Evolutionary conservation across 225 moss, liverwort and hornwort species (phyloP), one percentile per base, ranked within the genome.

Genomic region (Sphagnum contortum): DNA sequence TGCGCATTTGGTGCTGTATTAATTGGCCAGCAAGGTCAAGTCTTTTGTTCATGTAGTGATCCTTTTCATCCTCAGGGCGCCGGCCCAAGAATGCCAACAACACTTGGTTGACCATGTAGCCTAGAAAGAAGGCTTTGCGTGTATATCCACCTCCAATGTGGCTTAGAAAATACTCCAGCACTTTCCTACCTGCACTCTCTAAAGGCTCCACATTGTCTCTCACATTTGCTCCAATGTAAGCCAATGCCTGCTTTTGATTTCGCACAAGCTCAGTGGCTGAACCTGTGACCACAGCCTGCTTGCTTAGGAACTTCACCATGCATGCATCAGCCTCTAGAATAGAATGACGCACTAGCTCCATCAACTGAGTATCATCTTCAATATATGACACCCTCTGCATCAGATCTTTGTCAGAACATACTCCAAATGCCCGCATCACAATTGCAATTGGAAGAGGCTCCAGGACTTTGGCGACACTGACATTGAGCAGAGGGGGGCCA

Each of bases 21-120:
- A 96, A 76, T 67, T 92, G 86, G 9, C 96, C 96, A 44, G 96
- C 83, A n/a, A 88, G 87, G 68, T 96, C 96, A 29, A 96, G 65
- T 4, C 96, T 84, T 73, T 92, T 84, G 76, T 96, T 90, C 50
- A 88, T 90, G 62, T 92, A 87, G 59, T 96, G 86, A 54, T 96
- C 96, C 55, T 71, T 85, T 48, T 92, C 90, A 3, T 88, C 87
- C 49, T 57, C 69, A 5, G 71, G 47, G 10, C 77, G 79, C 45
- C 80, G 90, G 47, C 88, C 88, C 64, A 96, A 75, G 72, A 75
- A 74, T 48, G 81, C 74, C 45, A 81, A 61, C 59, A 87, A 89
- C 12, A 89, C 68, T 57, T 71, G 83, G 64, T 87, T 79, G 55
- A 88, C 74, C 83, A 96, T 90, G 70, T 92, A 86, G n/a, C 87